Evolutionary conservation across 495 filamentous ascomycete species (phyloP).

Genomic region (Penicillium longicatenatum): DNA sequence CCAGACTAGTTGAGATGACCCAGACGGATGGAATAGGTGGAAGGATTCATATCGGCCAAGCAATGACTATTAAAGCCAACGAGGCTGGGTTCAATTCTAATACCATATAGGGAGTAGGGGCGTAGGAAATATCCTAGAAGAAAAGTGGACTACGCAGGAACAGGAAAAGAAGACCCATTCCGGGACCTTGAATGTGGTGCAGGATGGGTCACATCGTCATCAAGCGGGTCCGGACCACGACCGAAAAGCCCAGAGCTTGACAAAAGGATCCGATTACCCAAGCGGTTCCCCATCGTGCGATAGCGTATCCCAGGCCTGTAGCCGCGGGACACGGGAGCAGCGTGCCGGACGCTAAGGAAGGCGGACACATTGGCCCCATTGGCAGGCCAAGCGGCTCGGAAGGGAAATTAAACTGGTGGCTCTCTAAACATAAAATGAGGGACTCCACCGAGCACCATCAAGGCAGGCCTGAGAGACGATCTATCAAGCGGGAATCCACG

Average conservation of each 20-base stretch:
- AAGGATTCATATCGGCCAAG: too few relatives aligned
- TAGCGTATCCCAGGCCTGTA: slow-evolving; percentile 9
- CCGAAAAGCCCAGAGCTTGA: slow-evolving; percentile 4
- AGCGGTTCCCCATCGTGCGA: slow-evolving; percentile 2
- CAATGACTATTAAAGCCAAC: background rate
- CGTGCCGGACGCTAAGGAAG: slow-evolving; percentile 1
- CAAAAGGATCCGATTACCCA: background rate
- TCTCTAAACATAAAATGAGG: background rate
- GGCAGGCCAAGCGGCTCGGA: background rate
- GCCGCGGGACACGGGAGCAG: slow-evolving; percentile 9
- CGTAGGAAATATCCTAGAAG: background rate
- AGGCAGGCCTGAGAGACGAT: slow-evolving; percentile 21
- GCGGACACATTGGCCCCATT: background rate
- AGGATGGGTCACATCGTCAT: slow-evolving; percentile 5
- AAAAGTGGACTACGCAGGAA: background rate
- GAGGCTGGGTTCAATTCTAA: background rate
- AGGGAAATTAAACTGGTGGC: slow-evolving; percentile 2
- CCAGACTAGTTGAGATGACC: too few relatives aligned
- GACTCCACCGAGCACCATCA: slow-evolving; percentile 9
- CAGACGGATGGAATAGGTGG: background rate
- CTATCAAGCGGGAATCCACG: slow-evolving; percentile 24
- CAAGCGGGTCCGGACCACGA: slow-evolving; percentile 5
- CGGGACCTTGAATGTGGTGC: background rate
- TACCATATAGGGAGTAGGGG: background rate
- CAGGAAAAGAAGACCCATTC: background rate